These are phyloP conservation scores for Neofusicoccum umdonicola DNA, from an alignment of 2,329 filamentous ascomycete species.

Conservation along the genomic window DNA sequence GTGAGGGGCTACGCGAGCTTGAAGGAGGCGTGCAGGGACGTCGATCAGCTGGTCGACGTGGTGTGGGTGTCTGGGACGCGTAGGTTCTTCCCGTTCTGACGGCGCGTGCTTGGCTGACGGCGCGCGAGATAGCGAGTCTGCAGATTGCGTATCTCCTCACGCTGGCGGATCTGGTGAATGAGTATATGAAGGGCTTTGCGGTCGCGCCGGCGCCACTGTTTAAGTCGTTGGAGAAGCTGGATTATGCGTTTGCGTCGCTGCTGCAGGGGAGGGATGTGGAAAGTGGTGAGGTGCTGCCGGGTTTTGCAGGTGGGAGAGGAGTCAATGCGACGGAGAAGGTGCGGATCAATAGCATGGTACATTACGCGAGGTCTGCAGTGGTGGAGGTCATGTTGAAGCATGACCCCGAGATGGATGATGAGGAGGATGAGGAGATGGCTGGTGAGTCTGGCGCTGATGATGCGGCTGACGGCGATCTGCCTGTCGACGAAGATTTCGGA, in stretches of 20 bases:
- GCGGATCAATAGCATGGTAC: slow-evolving; percentile 75
- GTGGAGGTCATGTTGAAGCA: slow-evolving; percentile 65
- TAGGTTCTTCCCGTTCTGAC: slow-evolving; percentile 44
- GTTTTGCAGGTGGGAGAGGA: slow-evolving; percentile 61
- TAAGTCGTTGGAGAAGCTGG: slow-evolving; percentile 70
- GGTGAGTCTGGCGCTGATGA: slow-evolving; percentile 19
- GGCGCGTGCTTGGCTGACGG: slow-evolving; percentile 13
- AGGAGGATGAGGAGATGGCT: slow-evolving; percentile 30
- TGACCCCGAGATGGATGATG: slow-evolving; percentile 36
- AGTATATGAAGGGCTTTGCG: slow-evolving; percentile 70
- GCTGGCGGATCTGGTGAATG: slow-evolving; percentile 69
- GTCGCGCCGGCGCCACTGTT: slow-evolving; percentile 69
- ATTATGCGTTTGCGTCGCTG: slow-evolving; percentile 77
- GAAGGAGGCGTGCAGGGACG: slow-evolving; percentile 68
- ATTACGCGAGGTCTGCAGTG: slow-evolving; percentile 69
- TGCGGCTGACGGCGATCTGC: not conserved
- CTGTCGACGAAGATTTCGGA: slow-evolving; percentile 29
- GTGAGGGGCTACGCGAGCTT: slow-evolving; percentile 60
- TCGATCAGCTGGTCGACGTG: slow-evolving; percentile 73
- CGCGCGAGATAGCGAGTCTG: slow-evolving; percentile 58
- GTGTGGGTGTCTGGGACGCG: slow-evolving; percentile 86
- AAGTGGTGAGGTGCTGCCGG: slow-evolving; percentile 64
- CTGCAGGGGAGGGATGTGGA: slow-evolving; percentile 66
- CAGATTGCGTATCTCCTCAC: slow-evolving; percentile 83
- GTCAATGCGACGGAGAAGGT: slow-evolving; percentile 88